Conservation (phyloP, 805 yeast genomes). For the Yarrowia keelungensis region DNA sequence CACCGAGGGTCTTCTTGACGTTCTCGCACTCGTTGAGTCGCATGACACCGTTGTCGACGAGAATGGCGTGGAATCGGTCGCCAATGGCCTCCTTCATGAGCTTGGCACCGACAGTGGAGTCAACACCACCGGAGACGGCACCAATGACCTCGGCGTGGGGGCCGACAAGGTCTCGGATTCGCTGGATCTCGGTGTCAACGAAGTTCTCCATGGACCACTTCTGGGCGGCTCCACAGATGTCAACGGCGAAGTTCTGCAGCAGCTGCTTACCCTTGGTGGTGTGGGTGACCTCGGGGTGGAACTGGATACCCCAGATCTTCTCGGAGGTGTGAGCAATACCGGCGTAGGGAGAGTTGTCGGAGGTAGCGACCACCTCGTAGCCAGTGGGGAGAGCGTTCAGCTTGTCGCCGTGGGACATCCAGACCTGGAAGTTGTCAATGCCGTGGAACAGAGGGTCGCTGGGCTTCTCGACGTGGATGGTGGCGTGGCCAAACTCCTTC, state of each 20-base stretch:
- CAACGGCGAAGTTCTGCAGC: constrained; percentile 90
- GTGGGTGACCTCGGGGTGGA: constrained; percentile 99
- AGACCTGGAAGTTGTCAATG: constrained; percentile 92
- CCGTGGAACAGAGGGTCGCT: constrained; percentile 78
- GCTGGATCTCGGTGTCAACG: constrained; percentile 92
- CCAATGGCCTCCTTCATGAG: constrained; percentile 98
- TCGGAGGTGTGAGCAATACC: constrained; percentile 81
- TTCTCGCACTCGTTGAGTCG: constrained; percentile 89
- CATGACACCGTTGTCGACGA: constrained; percentile 98
- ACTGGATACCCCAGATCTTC: constrained; percentile 91
- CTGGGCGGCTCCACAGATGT: constrained; percentile 82
- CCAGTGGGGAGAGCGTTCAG: constrained; percentile 88
- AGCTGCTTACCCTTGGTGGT: constrained; percentile 87
- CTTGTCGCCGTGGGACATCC: constrained; percentile 99
- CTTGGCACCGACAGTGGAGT: constrained; percentile 98
- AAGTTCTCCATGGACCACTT: constrained; percentile 99
- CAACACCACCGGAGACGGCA: constrained; percentile 99
- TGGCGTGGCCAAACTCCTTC: constrained; percentile 98
- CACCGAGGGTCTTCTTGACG: constrained; percentile 88
- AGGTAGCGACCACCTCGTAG: constrained; percentile 85
- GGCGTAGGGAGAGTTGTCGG: constrained; percentile 94
- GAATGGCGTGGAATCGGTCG: constrained; percentile 96
- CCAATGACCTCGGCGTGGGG: constrained; percentile 99
- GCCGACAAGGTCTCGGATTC: constrained; percentile 91
- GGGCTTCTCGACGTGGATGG: constrained; percentile 74